Evolutionary conservation across 2,329 filamentous ascomycete genomes (phyloP).

Genomic region (Scytalidium sp.): DNA sequence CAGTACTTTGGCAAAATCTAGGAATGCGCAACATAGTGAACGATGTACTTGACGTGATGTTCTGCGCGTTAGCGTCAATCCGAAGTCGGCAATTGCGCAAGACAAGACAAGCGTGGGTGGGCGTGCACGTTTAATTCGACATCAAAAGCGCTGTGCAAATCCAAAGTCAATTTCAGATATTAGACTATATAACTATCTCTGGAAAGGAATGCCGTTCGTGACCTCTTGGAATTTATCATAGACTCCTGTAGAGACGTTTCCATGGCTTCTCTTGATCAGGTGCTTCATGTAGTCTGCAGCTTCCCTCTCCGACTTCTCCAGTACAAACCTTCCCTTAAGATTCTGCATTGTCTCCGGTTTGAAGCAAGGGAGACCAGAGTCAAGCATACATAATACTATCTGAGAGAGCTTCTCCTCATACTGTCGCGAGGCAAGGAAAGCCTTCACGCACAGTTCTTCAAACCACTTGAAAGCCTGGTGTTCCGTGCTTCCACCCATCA

Average conservation of each 20-base stretch:
- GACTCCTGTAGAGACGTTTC: constrained; percentile 86
- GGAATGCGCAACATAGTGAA: too few relatives aligned
- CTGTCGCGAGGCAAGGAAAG: constrained; percentile 83
- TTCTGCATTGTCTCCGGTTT: constrained; percentile 93
- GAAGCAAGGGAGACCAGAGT: constrained; percentile 94
- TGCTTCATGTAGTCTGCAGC: constrained; percentile 93
- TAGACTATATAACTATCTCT: constrained; percentile 3
- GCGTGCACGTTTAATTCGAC: not conserved
- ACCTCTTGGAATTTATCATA: constrained; percentile 98
- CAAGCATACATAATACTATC: constrained; percentile 92
- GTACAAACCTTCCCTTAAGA: constrained; percentile 87
- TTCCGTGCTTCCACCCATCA: constrained; percentile 86
- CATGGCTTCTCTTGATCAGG: constrained; percentile 84
- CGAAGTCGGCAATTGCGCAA: not conserved
- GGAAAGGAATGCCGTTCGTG: constrained; percentile 94
- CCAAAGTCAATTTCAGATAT: not conserved
- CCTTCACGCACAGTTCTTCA: constrained; percentile 93
- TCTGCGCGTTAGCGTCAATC: not conserved
- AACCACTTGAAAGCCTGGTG: constrained; percentile 94
- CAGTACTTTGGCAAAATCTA: too few relatives aligned
- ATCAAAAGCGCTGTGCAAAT: not conserved
- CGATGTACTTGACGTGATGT: too few relatives aligned
- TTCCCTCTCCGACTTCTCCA: constrained; percentile 88
- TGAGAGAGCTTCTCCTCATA: constrained; percentile 87
- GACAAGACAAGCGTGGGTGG: not conserved